Evolutionary conservation across 805 yeast genomes (phyloP).

Genomic region (Zygosaccharomyces lentus): DNA sequence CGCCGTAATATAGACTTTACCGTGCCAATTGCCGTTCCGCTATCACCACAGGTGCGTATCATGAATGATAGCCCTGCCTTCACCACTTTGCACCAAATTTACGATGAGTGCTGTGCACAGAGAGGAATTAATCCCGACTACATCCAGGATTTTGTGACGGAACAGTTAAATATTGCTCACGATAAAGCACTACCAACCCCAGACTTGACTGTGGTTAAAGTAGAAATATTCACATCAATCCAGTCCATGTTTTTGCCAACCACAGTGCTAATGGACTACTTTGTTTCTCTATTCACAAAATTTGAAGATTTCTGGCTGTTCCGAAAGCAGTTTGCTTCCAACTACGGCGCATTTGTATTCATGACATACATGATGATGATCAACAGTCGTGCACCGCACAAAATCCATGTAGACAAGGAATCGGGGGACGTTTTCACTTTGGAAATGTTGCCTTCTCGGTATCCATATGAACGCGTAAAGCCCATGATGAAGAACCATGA

Average conservation of each 20-base stretch:
- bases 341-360: slow-evolving; percentile 88
- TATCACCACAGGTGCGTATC: slow-evolving; percentile 90
- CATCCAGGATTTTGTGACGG: slow-evolving; percentile 80
- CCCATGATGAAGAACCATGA: slow-evolving; percentile 37
- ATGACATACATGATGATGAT: slow-evolving; percentile 94
- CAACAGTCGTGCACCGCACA: slow-evolving; percentile 88
- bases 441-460: slow-evolving; percentile 90
- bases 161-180: slow-evolving; percentile 84
- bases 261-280: slow-evolving; percentile 75
- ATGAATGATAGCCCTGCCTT: slow-evolving; percentile 77
- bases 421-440: slow-evolving; percentile 91
- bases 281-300: slow-evolving; percentile 59
- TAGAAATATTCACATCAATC: slow-evolving; percentile 86
- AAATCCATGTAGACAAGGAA: slow-evolving; percentile 72
- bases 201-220: slow-evolving; percentile 79
- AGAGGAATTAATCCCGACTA: slow-evolving; percentile 77
- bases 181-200: slow-evolving; percentile 94
- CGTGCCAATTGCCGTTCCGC: slow-evolving; percentile 85
- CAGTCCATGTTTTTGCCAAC: slow-evolving; percentile 85
- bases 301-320: slow-evolving; percentile 97
- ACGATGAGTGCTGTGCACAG: slow-evolving; percentile 78
- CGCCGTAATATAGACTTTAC: slow-evolving; percentile 81
- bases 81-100: slow-evolving; percentile 72
- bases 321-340: slow-evolving; percentile 90
- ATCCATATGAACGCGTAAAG: slow-evolving; percentile 45